These are phyloP conservation scores for Xylariaceae sp. DNA, from an alignment of 2,329 filamentous ascomycete species.

Conservation along the genomic window DNA sequence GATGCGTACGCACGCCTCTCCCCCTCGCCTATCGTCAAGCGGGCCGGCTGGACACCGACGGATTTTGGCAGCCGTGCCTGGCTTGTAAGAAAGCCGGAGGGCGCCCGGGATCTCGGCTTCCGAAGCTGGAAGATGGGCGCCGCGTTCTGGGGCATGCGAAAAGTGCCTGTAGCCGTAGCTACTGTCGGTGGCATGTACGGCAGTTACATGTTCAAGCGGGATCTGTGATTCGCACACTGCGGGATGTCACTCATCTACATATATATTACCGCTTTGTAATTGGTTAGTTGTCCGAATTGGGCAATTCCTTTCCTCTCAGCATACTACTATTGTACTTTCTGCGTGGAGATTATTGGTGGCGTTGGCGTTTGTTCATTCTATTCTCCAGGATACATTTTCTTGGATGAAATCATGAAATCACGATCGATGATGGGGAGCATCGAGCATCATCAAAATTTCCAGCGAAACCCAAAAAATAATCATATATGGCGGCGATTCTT, in stretches of 20 bases:
- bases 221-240: constrained; percentile 41
- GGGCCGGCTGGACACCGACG: constrained; percentile 65
- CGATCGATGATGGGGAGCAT: constrained; percentile 1
- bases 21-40: constrained; percentile 57
- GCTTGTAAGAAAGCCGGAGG: constrained; percentile 49
- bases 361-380: background rate
- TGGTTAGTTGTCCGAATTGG: background rate
- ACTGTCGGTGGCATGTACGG: constrained; percentile 96
- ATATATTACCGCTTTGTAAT: too few relatives aligned
- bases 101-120: constrained; percentile 51
- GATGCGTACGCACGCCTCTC: constrained; percentile 62
- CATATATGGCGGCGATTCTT: constrained; percentile 1
- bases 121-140: constrained; percentile 81
- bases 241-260: background rate
- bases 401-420: constrained; percentile 15
- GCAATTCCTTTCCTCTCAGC: background rate
- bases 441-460: constrained; percentile 1
- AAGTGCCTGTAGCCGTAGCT: constrained; percentile 84
- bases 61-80: constrained; percentile 63
- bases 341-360: background rate
- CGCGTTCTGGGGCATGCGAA: constrained; percentile 79
- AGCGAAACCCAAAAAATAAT: constrained; percentile 2
- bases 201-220: constrained; percentile 59
- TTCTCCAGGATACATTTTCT: background rate
- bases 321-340: background rate